These are phyloP conservation scores for Blumeriella jaapii DNA, from an alignment of 2,329 filamentous ascomycete species.

Conservation along the genomic window DNA sequence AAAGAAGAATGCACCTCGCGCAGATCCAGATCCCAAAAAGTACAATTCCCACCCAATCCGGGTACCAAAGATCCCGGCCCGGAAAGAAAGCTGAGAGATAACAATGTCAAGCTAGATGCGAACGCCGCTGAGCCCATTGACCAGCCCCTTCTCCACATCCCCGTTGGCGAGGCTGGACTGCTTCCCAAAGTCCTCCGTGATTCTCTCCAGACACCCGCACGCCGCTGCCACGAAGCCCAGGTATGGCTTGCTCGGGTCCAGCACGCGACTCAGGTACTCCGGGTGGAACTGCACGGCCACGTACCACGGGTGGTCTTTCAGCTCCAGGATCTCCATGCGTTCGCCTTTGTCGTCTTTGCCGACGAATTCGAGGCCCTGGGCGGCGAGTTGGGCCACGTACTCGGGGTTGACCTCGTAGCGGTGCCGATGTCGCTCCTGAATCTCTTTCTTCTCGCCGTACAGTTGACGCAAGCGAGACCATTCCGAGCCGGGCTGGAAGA, in stretches of 20 bases:
- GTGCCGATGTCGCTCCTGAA: slow-evolving; percentile 73
- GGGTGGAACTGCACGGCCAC: slow-evolving; percentile 84
- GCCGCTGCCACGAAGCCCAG: slow-evolving; percentile 77
- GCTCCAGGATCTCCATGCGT: slow-evolving; percentile 74
- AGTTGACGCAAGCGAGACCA: slow-evolving; percentile 69
- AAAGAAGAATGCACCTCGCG: no score
- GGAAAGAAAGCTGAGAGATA: no score
- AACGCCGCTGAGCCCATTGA: slow-evolving; percentile 5
- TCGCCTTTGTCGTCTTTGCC: slow-evolving; percentile 69
- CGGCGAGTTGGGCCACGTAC: slow-evolving; percentile 56
- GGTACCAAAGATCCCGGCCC: no score
- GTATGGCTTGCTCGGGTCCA: slow-evolving; percentile 64
- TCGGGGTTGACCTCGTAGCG: slow-evolving; percentile 84
- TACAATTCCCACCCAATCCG: no score
- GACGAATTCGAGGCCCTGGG: slow-evolving; percentile 61
- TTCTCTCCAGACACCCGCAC: slow-evolving; percentile 23
- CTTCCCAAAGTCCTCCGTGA: slow-evolving; percentile 13
- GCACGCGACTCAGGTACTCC: slow-evolving; percentile 68
- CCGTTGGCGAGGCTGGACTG: background rate
- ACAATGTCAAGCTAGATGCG: slow-evolving; percentile 4
- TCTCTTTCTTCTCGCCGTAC: slow-evolving; percentile 47
- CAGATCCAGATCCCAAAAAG: no score
- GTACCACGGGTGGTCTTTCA: slow-evolving; percentile 75
- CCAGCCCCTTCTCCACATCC: background rate
- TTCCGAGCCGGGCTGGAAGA: slow-evolving; percentile 65